Evolutionary conservation across 768 basidiomycete species (phyloP).

Genomic region (Ramaria rubella): DNA sequence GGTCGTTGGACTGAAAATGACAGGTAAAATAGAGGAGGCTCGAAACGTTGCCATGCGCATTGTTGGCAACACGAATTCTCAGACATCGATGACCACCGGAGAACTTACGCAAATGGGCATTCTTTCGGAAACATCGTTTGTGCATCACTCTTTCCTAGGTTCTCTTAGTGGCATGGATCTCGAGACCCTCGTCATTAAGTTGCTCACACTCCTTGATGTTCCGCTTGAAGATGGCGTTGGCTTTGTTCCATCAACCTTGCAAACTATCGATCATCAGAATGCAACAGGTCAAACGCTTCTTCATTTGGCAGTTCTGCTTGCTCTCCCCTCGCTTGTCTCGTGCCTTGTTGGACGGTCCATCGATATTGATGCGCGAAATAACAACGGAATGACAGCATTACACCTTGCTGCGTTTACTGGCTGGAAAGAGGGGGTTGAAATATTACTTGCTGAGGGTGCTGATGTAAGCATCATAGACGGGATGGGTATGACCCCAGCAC

Average conservation of each 20-base stretch:
- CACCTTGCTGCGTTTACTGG: constrained; percentile 74
- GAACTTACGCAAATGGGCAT: constrained; percentile 45
- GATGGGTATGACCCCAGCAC: constrained; percentile 61
- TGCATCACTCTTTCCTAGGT: constrained; percentile 50
- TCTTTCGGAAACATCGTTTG: constrained; percentile 34
- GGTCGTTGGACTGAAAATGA: constrained; percentile 95
- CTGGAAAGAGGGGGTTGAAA: constrained; percentile 53
- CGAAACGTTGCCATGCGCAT: constrained; percentile 92
- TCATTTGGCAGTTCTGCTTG: constrained; percentile 78
- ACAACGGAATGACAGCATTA: constrained; percentile 84
- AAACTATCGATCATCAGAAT: constrained; percentile 66
- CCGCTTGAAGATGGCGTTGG: constrained; percentile 39
- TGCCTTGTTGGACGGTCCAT: constrained; percentile 69
- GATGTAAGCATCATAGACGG: constrained; percentile 69
- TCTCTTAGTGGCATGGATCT: constrained; percentile 56
- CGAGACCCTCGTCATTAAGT: constrained; percentile 70
- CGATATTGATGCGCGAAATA: constrained; percentile 79
- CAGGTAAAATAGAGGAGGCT: constrained; percentile 89
- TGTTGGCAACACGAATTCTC: constrained; percentile 61
- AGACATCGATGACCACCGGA: constrained; percentile 27
- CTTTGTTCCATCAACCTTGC: constrained; percentile 36
- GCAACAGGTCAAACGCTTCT: constrained; percentile 78
- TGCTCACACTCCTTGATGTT: constrained; percentile 72
- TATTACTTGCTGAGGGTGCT: constrained; percentile 76
- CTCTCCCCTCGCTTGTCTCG: constrained; percentile 59